Conservation (phyloP, 495 filamentous ascomycete species). For the Trichoderma asperelloides region DNA sequence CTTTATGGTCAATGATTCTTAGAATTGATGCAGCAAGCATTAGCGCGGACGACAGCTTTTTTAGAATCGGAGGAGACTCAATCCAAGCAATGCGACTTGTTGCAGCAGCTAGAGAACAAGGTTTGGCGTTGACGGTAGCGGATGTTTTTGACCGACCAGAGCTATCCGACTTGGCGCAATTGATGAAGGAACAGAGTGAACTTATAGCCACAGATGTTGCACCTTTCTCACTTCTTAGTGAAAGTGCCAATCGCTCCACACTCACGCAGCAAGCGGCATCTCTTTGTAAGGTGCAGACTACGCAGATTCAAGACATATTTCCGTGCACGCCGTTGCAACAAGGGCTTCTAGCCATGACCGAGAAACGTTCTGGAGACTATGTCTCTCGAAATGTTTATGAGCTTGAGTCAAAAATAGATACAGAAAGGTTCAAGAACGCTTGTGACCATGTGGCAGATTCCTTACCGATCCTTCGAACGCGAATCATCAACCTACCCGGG, state of each 20-base stretch:
- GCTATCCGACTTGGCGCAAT: too few relatives aligned
- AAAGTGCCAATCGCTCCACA: neutral
- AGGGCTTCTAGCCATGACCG: conserved; percentile 25
- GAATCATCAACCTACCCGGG: conserved; percentile 33
- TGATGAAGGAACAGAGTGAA: too few relatives aligned
- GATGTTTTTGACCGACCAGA: neutral
- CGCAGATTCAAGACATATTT: conserved; percentile 44
- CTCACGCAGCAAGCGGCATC: neutral
- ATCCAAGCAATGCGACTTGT: conserved; percentile 24
- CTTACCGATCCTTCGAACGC: conserved; percentile 43
- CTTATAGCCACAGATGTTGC: too few relatives aligned
- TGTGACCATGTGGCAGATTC: conserved; percentile 39
- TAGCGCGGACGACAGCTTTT: conserved; percentile 21
- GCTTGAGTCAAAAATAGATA: conserved; percentile 30
- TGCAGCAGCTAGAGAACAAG: neutral
- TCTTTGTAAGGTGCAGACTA: conserved; percentile 28
- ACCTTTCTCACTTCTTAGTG: too few relatives aligned
- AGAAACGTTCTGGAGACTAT: conserved; percentile 40
- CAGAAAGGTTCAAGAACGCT: conserved; percentile 39
- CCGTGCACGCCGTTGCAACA: conserved; percentile 44
- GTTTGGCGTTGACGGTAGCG: neutral
- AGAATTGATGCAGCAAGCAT: neutral
- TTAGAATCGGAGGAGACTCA: conserved; percentile 33
- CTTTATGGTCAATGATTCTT: neutral
- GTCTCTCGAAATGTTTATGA: conserved; percentile 35